A percentile compares a stretch with the other conserved stretches of the same genome.
Conservation (phyloP, 495 filamentous ascomycete species). For the Cetradonia linearis region DNA sequence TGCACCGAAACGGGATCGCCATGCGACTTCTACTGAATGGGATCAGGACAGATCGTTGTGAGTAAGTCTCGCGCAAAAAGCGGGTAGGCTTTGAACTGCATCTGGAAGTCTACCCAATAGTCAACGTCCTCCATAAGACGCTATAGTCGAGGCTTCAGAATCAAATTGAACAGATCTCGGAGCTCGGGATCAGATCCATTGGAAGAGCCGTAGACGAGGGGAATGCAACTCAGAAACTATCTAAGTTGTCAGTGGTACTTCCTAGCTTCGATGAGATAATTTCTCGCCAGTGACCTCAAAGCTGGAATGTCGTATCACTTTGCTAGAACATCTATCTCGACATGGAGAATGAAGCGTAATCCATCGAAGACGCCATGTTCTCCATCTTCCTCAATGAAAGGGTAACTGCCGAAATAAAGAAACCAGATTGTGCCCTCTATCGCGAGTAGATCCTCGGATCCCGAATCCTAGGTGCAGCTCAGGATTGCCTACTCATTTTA, state of each 20-base stretch:
- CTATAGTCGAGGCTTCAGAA: too few relatives aligned
- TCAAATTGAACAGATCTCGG: neutral
- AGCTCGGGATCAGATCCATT: neutral
- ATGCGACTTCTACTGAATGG: too few relatives aligned
- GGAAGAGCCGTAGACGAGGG: neutral
- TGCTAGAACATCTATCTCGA: neutral
- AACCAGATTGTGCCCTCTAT: neutral
- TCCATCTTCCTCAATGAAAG: neutral
- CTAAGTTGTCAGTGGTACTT: neutral
- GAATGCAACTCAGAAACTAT: neutral
- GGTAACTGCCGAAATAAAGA: neutral
- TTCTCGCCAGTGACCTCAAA: neutral
- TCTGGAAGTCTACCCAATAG: too few relatives aligned
- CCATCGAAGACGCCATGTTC: neutral
- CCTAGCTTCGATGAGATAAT: neutral
- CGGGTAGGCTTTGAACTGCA: too few relatives aligned
- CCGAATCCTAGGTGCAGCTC: neutral
- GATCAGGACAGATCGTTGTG: too few relatives aligned
- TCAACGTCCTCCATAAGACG: too few relatives aligned
- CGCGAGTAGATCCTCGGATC: neutral
- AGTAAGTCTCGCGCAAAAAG: too few relatives aligned
- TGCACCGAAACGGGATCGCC: too few relatives aligned
- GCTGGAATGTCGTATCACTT: neutral
- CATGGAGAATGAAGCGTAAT: neutral
- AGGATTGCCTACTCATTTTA: neutral